Conservation (phyloP, 805 yeast species). For the Saccharomycopsis sp. region DNA sequence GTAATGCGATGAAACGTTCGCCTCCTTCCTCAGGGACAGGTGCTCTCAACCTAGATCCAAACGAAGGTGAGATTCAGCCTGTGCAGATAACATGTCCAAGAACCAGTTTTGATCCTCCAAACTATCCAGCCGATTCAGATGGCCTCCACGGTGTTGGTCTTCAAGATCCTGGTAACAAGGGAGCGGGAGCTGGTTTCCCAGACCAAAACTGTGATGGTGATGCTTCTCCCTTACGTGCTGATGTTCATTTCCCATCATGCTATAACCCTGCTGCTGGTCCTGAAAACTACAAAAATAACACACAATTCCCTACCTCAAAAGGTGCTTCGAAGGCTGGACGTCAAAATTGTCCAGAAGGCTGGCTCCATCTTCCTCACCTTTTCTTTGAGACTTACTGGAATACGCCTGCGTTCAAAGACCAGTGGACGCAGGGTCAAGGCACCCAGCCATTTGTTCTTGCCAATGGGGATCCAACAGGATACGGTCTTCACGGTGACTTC, state of each 20-base stretch:
- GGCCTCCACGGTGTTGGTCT: constrained; percentile 11
- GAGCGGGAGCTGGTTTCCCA: constrained; percentile 13
- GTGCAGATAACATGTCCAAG: constrained; percentile 14
- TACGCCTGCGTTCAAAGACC: constrained; percentile 8
- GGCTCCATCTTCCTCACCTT: constrained; percentile 18
- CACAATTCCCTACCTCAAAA: constrained; percentile 5
- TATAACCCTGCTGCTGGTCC: constrained; percentile 14
- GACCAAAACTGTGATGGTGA: constrained; percentile 8
- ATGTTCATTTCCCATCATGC: constrained; percentile 14
- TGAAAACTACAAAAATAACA: constrained; percentile 10
- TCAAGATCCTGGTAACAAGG: constrained; percentile 7
- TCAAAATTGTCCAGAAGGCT: constrained; percentile 10
- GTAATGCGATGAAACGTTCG: constrained; percentile 9
- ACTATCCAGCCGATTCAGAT: constrained; percentile 5
- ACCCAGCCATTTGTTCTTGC: constrained; percentile 12
- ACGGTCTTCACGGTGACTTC: constrained; percentile 15
- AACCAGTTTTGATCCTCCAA: background rate
- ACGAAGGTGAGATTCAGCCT: constrained; percentile 5
- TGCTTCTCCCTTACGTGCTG: constrained; percentile 15
- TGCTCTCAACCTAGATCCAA: constrained; percentile 1
- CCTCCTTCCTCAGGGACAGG: constrained; percentile 9
- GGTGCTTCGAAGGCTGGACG: constrained; percentile 6
- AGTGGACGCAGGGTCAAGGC: constrained; percentile 10
- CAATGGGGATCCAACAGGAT: constrained; percentile 15
- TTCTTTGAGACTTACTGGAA: constrained; percentile 19